Evolutionary conservation across 495 filamentous ascomycete genomes (phyloP), one percentile per base, ranked within the genome.

Genomic region (Penicillium angulare): DNA sequence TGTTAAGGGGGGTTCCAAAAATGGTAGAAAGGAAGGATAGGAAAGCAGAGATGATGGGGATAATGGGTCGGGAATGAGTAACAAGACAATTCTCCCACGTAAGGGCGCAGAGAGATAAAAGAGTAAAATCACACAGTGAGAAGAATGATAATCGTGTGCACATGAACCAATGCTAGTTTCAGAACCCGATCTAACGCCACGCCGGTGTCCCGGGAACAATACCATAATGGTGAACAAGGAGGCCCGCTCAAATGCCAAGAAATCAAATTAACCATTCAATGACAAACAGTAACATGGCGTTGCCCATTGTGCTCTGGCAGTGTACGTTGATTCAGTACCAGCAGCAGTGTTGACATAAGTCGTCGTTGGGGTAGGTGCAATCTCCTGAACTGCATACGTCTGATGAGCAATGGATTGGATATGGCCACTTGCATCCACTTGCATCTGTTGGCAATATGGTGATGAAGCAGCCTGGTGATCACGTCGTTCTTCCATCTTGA

Each of bases 401-500:
- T 82, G 66, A 1, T 67, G 67, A 0, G 77, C 66, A 6, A 80
- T 60, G 17, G 76, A 69, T 7, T 63, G 60, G 8, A 82, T 60
- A 4, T 59, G 52, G 3, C 77, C 75, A 50, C 81, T 64, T 15
- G 75, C 59, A 31, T 79, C 64, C 17, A 95, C 76, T 56, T 82
- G 72, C 72, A 88, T 86, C 57, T 90, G 83, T 40, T 88, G 80
- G 66, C 90, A 95, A 55, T 82, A 83, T 3, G 86, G 81, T 43
- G 69, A 46, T 38, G 43, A 57, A 38, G 56, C 69, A 17, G 62
- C 68, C 48, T 55, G 54, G 52, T 47, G 73, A 56, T 63, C 82
- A 53, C 89, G 80, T 31, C 84, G 83, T 66, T 96, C 91, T 61
- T 89, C 82, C 26, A 95, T 75, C 65, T 95, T 93, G 57, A 96